These are phyloP conservation scores for Mucor sp. DNA, from an alignment of 371 early-diverging fungal species.

Conservation along the genomic window DNA sequence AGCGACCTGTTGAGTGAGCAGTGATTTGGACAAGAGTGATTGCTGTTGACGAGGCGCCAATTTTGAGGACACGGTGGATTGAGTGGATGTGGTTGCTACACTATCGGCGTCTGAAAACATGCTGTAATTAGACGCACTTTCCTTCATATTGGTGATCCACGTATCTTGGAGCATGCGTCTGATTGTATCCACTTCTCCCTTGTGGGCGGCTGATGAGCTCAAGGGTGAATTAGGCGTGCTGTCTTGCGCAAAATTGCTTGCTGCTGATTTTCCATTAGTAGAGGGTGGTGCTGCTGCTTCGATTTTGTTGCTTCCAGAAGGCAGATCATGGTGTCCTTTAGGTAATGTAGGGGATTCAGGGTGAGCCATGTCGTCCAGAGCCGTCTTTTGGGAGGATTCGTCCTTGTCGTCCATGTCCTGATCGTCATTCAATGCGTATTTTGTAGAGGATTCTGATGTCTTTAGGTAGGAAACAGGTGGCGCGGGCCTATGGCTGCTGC, in stretches of 20 bases:
- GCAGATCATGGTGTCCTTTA: background rate
- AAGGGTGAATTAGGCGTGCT: background rate
- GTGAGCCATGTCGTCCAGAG: background rate
- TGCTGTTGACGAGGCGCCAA: slow-evolving; percentile 7
- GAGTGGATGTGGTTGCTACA: background rate
- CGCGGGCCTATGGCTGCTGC: background rate
- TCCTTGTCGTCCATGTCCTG: background rate
- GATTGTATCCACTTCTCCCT: slow-evolving; percentile 32
- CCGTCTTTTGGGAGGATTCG: background rate
- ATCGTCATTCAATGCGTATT: slow-evolving; percentile 23
- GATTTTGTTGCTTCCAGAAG: background rate
- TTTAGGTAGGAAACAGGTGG: background rate
- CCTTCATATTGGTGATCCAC: slow-evolving; percentile 26
- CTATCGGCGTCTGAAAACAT: slow-evolving; percentile 18
- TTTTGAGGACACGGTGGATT: background rate
- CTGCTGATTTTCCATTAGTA: background rate
- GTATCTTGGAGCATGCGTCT: slow-evolving; percentile 37
- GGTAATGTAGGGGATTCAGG: background rate
- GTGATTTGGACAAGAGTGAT: slow-evolving; percentile 17
- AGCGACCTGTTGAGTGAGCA: slow-evolving; percentile 14
- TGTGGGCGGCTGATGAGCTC: background rate
- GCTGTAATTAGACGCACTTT: slow-evolving; percentile 25
- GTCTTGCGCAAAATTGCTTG: background rate
- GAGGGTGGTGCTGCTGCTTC: background rate
- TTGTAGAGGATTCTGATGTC: slow-evolving; percentile 22